Base-by-base conservation (phyloP, 2,329 filamentous ascomycete species). In the Albophoma yamanashiensis region DNA sequence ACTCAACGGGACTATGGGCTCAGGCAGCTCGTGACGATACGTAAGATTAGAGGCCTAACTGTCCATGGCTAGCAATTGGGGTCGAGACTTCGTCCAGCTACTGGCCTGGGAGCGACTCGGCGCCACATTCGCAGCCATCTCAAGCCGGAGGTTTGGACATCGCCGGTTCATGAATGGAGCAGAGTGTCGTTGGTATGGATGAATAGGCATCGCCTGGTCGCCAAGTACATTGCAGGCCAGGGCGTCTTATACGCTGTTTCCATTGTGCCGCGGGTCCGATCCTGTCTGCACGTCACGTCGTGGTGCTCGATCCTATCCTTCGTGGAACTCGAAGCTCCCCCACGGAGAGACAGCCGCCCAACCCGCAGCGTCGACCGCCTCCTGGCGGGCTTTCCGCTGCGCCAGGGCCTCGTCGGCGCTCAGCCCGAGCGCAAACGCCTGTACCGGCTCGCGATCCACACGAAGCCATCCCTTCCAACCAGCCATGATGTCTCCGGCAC, bases 381-480 rank as follows among this genome's bases (percentile, higher is more conserved):
- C 67, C 61, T 77, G 72, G 39, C 78, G 72, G 61, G 64, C 67
- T 11, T 69, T 68, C 47, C 78, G 73, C 60, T 76, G 74, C 27
- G 63, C 65, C 60, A 81, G 64, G 1, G 79, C 81, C 62, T 82
- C 79, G 58, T 78, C 75, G 1, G 73, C 72, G 53, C 76, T 78
- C 47, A 72, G 69, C 0, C 73, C 74, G 5, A 66, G 60, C 0
- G 69, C 66, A 61, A 80, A 82, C 1, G 71, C 72, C 25, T 66
- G 64, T 0, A 79, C 72, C 39, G 73, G 69, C 45, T 75, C 74
- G 27, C 78, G 70, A 57, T 81, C 77, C 7, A 84, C 76, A 14
- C 76, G 73, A 59, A 84, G 65, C 82, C 82, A 85, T 12, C 82
- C 82, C 62, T 70, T 74, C 73, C 73, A 75, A 34, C 67, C 69